Percentiles rank a stretch among this genome's conserved stretches.
Evolutionary conservation across 2,329 filamentous ascomycete genomes (phyloP).

Genomic region (Pseudogymnoascus sp.): DNA sequence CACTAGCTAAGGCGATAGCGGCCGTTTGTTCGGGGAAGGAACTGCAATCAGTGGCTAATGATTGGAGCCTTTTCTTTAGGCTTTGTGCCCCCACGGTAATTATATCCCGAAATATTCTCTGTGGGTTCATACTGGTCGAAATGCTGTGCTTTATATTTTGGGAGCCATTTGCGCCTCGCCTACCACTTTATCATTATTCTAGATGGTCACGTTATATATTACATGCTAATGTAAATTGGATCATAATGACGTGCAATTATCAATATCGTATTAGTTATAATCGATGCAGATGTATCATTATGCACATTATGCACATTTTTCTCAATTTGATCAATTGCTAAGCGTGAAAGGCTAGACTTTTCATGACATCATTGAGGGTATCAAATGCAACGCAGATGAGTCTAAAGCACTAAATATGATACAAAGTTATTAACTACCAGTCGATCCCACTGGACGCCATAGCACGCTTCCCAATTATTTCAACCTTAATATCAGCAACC

Average conservation of each 20-base stretch:
- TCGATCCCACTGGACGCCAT: neutral
- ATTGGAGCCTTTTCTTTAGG: neutral
- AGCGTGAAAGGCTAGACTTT: neutral
- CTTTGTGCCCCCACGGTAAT: neutral
- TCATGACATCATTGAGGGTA: neutral
- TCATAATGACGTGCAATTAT: neutral
- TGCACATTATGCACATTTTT: neutral
- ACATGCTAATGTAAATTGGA: neutral
- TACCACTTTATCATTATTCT: neutral
- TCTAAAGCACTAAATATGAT: neutral
- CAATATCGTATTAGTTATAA: neutral
- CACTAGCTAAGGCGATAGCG: neutral
- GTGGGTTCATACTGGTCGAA: neutral
- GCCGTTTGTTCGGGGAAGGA: neutral
- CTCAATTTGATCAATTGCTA: neutral
- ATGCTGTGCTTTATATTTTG: neutral
- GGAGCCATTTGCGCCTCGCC: neutral
- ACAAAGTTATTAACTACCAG: neutral
- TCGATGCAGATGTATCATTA: neutral
- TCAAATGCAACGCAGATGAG: neutral
- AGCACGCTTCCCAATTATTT: constrained; percentile 1
- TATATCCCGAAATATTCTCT: neutral
- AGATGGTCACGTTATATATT: neutral
- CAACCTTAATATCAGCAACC: neutral
- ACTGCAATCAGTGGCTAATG: neutral